Conservation (phyloP, 2,329 filamentous ascomycete genomes). For the Ascochyta viciae-villosae region DNA sequence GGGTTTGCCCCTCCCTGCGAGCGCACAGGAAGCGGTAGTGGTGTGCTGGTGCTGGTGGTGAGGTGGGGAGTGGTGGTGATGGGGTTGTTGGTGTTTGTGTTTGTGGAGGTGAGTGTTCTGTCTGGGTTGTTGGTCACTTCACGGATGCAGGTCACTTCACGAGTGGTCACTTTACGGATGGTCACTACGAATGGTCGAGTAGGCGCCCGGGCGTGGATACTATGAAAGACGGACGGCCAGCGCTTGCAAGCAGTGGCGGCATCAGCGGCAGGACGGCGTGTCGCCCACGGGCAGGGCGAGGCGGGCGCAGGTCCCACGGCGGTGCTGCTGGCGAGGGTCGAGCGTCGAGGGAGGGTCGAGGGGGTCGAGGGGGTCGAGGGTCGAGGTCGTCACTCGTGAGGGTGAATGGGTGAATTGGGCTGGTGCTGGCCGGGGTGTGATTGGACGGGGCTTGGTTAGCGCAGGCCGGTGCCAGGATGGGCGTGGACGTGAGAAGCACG, state of each 20-base stretch:
- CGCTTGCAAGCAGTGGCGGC: slow-evolving; percentile 8
- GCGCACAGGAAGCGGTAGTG: slow-evolving; percentile 1
- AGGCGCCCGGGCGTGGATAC: slow-evolving; percentile 8
- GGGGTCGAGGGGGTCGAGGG: no score
- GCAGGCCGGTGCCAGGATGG: slow-evolving; percentile 16
- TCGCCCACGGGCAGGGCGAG: slow-evolving; percentile 6
- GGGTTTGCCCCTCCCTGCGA: slow-evolving; percentile 13
- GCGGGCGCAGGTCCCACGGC: slow-evolving; percentile 1
- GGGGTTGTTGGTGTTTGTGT: background rate
- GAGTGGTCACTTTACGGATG: no score
- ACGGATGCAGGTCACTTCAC: no score
- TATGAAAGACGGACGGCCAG: background rate
- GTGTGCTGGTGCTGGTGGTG: slow-evolving; percentile 5
- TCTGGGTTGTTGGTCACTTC: no score
- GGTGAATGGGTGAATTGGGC: slow-evolving; percentile 8
- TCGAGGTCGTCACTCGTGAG: slow-evolving; percentile 1
- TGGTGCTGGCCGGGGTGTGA: background rate
- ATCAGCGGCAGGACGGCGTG: background rate
- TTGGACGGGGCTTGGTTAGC: slow-evolving; percentile 11
- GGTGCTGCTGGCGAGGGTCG: slow-evolving; percentile 5
- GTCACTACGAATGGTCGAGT: background rate
- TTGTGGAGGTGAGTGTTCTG: background rate
- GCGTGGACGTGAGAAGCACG: slow-evolving; percentile 2
- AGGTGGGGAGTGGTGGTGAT: background rate
- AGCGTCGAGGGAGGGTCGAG: background rate